Percentiles rank a stretch among this genome's conserved stretches.
Evolutionary conservation across 768 basidiomycete genomes (phyloP).

Genomic region (Collybia sp.): DNA sequence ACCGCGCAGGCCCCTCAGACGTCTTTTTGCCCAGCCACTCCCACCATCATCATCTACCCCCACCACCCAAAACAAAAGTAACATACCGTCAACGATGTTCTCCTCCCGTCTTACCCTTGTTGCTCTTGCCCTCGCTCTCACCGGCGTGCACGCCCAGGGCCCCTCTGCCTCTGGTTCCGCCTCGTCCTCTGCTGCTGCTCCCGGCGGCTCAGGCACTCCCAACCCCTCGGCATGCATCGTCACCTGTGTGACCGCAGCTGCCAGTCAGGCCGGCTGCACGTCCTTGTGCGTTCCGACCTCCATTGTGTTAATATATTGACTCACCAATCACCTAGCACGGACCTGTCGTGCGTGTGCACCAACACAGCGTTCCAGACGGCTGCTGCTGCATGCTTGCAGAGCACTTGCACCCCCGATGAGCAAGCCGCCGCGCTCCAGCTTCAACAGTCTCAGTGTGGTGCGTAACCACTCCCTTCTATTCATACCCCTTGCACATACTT

Average conservation of each 20-base stretch:
- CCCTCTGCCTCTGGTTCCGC: conserved; percentile 1
- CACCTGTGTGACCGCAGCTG: conserved; percentile 1
- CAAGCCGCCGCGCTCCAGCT: conserved; percentile 22
- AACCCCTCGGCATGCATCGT: too few species aligned
- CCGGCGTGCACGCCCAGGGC: neutral
- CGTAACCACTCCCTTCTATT: neutral
- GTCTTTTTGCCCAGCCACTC: too few species aligned
- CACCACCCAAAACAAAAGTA: too few species aligned
- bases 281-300: neutral
- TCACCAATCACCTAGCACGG: too few species aligned
- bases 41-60: too few species aligned
- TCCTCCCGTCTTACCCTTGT: too few species aligned
- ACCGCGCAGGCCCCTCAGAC: too few species aligned
- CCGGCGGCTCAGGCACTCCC: too few species aligned
- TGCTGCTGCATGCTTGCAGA: conserved; percentile 25
- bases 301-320: too few species aligned
- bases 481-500: neutral
- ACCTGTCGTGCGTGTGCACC: conserved; percentile 35
- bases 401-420: conserved; percentile 29
- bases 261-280: conserved; percentile 2
- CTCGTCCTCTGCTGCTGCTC: neutral
- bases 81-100: too few species aligned
- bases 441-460: conserved; percentile 25
- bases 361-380: conserved; percentile 29
- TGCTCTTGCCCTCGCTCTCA: conserved; percentile 2